Evolutionary conservation across 2,329 filamentous ascomycete species (phyloP).

Genomic region (Ceratocystis lukuohia): DNA sequence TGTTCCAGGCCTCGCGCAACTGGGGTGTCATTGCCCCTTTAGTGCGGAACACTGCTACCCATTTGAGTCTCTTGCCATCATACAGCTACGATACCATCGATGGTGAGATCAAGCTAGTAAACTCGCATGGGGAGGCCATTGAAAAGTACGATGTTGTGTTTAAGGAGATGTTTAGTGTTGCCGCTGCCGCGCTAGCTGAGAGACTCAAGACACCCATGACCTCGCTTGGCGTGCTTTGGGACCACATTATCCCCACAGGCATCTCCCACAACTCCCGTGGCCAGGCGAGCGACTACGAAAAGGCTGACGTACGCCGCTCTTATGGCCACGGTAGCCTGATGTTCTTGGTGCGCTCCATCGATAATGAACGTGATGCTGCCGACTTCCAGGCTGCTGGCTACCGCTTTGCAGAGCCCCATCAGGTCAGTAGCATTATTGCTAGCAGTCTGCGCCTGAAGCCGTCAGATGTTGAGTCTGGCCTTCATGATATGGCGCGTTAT

Average conservation of each 20-base stretch:
- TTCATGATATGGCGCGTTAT: slow-evolving; percentile 52
- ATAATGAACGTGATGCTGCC: slow-evolving; percentile 36
- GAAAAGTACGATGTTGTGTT: slow-evolving; percentile 64
- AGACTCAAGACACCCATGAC: slow-evolving; percentile 50
- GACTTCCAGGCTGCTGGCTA: slow-evolving; percentile 56
- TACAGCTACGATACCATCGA: slow-evolving; percentile 26
- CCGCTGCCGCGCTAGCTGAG: slow-evolving; percentile 59
- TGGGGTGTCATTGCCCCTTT: slow-evolving; percentile 58
- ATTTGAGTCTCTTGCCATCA: slow-evolving; percentile 43
- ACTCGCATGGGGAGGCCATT: slow-evolving; percentile 43
- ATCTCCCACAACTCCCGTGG: background rate
- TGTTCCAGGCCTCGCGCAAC: slow-evolving; percentile 66
- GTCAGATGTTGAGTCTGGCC: slow-evolving; percentile 44
- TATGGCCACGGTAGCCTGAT: slow-evolving; percentile 50
- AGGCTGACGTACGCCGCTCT: slow-evolving; percentile 25
- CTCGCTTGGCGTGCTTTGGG: slow-evolving; percentile 56
- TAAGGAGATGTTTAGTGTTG: slow-evolving; percentile 70
- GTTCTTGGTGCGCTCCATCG: slow-evolving; percentile 60
- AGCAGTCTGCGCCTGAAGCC: slow-evolving; percentile 61
- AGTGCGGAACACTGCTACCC: slow-evolving; percentile 57
- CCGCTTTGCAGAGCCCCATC: slow-evolving; percentile 57
- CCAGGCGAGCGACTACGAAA: slow-evolving; percentile 29
- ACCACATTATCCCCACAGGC: slow-evolving; percentile 55
- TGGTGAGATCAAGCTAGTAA: slow-evolving; percentile 34
- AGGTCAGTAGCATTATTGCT: slow-evolving; percentile 56